These are phyloP conservation scores for Umbelopsis sp. DNA, from an alignment of 192 early-diverging fungal genomes.

Conservation along the genomic window DNA sequence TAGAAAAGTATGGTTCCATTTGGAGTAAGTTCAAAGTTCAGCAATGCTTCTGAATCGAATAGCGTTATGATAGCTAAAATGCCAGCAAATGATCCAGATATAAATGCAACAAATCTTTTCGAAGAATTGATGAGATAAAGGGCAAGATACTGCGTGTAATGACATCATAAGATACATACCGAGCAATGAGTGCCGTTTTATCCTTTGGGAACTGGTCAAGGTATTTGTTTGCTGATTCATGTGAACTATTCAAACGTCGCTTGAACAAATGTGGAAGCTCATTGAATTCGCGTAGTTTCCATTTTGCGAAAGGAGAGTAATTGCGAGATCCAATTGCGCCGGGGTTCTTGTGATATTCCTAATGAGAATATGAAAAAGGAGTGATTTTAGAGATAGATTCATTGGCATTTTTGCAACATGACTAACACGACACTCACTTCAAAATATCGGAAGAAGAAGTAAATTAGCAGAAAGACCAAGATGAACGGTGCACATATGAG, in stretches of 20 bases:
- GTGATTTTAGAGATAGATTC: neutral
- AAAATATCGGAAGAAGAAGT: slow-evolving; percentile 92
- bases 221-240: slow-evolving; percentile 79
- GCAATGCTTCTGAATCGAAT: slow-evolving; percentile 83
- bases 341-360: slow-evolving; percentile 84
- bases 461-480: slow-evolving; percentile 74
- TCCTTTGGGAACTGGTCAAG: slow-evolving; percentile 90
- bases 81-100: slow-evolving; percentile 87
- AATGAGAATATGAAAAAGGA: slow-evolving; percentile 16
- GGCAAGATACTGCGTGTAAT: neutral
- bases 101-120: slow-evolving; percentile 83
- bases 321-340: slow-evolving; percentile 75
- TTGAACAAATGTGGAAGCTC: slow-evolving; percentile 92
- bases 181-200: slow-evolving; percentile 73
- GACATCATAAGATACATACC: slow-evolving; percentile 37
- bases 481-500: slow-evolving; percentile 88
- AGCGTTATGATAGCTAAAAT: slow-evolving; percentile 81
- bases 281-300: slow-evolving; percentile 98
- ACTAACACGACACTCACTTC: slow-evolving; percentile 60
- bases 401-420: neutral
- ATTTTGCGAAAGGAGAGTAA: slow-evolving; percentile 85
- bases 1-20: slow-evolving; percentile 92
- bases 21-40: slow-evolving; percentile 91
- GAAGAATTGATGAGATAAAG: neutral
- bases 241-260: slow-evolving; percentile 70